Evolutionary conservation across 1,139 yeast species (phyloP).

Genomic region (Candida labiduridarum): DNA sequence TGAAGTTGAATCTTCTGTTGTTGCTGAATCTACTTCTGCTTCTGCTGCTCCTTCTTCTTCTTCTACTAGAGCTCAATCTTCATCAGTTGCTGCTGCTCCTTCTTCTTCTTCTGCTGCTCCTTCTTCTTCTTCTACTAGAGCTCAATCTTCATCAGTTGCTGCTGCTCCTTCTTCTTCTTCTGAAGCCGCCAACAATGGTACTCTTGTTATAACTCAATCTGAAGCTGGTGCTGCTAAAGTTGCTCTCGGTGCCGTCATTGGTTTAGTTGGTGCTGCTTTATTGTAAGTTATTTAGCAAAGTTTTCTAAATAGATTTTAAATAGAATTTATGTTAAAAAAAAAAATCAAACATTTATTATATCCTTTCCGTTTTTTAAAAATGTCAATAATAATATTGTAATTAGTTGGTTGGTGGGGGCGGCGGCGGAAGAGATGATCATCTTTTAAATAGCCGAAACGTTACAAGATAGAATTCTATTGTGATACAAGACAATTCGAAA

Average conservation of each 20-base stretch:
- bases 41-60: slow-evolving; percentile 20
- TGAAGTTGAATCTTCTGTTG: not conserved
- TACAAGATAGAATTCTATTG: no score
- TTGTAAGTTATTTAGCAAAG: slow-evolving; percentile 25
- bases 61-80: slow-evolving; percentile 8
- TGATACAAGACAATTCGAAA: no score
- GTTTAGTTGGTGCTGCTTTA: slow-evolving; percentile 53
- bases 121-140: slow-evolving; percentile 15
- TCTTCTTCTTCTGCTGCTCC: slow-evolving; percentile 20
- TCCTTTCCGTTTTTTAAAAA: no score
- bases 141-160: not conserved
- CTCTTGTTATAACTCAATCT: slow-evolving; percentile 17
- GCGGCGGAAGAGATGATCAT: no score
- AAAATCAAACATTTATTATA: no score
- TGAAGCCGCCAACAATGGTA: slow-evolving; percentile 11
- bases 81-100: slow-evolving; percentile 5
- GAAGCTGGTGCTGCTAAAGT: slow-evolving; percentile 34
- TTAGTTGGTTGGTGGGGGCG: no score
- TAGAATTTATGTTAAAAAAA: no score
- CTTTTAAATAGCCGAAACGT: no score
- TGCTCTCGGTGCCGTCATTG: slow-evolving; percentile 48
- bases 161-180: slow-evolving; percentile 15
- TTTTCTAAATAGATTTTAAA: no score
- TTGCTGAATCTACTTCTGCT: slow-evolving; percentile 1
- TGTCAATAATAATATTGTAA: no score